A percentile compares a stretch with the other conserved stretches of the same genome.
Conservation (phyloP, 768 basidiomycete genomes). For the Mycena indigotica region DNA sequence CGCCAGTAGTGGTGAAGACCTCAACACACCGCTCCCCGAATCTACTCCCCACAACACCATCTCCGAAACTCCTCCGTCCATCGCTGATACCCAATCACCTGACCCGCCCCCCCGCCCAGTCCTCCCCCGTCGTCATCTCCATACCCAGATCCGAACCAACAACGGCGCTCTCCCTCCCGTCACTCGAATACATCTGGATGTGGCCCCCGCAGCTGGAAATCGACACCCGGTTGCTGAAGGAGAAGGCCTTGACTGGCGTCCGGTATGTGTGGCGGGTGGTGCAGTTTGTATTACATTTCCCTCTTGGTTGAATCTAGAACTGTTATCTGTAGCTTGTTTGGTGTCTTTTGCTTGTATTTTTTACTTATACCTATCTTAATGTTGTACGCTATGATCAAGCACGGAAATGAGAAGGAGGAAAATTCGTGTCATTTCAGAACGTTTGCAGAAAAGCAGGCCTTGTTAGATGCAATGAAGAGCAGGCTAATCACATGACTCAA, state of each 20-base stretch:
- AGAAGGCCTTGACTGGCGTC: not conserved
- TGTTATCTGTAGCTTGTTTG: not conserved
- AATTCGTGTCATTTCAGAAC: too few relatives aligned
- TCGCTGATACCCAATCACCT: not conserved
- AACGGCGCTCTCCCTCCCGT: not conserved
- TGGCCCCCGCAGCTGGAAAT: constrained; percentile 24
- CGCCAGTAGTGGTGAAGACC: not conserved
- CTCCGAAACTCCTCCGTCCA: not conserved
- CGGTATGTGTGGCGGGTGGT: not conserved
- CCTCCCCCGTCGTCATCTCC: not conserved
- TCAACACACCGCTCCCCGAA: not conserved
- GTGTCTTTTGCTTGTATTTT: too few relatives aligned
- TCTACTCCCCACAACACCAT: not conserved
- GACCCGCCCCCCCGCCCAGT: not conserved
- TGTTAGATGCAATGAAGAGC: too few relatives aligned
- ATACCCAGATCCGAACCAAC: not conserved
- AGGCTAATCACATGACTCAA: too few relatives aligned
- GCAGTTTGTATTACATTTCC: constrained; percentile 7
- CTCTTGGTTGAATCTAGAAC: not conserved
- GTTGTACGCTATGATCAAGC: not conserved
- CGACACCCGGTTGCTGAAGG: constrained; percentile 28
- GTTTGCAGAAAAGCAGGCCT: too few relatives aligned
- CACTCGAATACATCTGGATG: not conserved
- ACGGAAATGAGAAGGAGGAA: too few relatives aligned
- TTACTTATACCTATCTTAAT: not conserved